Conservation (phyloP, 202 grass and related monocot species). For the Setaria viridis region DNA sequence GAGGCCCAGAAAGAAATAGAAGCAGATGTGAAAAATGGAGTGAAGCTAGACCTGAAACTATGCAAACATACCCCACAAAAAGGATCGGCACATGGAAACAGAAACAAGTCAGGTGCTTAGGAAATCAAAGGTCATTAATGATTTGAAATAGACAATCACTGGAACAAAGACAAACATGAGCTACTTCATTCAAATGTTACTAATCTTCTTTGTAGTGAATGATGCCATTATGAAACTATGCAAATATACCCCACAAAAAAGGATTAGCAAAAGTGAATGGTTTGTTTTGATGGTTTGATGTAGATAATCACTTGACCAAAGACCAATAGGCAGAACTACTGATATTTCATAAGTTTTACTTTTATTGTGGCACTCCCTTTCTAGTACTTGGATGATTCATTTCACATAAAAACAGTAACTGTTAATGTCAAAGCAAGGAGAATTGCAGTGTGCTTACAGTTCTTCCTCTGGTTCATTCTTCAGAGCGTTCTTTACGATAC, state of each 20-base stretch:
- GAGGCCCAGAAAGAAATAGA: not conserved
- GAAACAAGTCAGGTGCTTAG: not conserved
- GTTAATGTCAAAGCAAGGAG: constrained; percentile 9
- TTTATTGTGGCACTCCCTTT: not conserved
- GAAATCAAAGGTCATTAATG: constrained; percentile 13
- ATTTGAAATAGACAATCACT: constrained; percentile 15
- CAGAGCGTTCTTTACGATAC: constrained; percentile 82
- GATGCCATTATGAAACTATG: not conserved
- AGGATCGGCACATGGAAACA: constrained; percentile 16
- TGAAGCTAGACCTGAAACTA: not conserved
- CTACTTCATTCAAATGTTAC: not conserved
- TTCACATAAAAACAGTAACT: not conserved
- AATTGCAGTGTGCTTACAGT: constrained; percentile 60
- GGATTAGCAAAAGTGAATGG: not conserved
- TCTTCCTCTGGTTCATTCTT: constrained; percentile 99
- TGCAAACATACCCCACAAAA: constrained; percentile 7
- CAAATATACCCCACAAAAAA: not conserved
- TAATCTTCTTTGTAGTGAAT: not conserved
- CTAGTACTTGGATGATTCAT: not conserved
- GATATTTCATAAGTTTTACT: not conserved
- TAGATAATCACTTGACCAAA: not conserved
- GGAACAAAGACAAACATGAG: not conserved
- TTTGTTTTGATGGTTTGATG: not conserved
- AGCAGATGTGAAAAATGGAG: not conserved
- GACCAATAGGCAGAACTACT: not conserved